Evolutionary conservation across 2,329 filamentous ascomycete species (phyloP).

Genomic region (Trichophaea hybrida): DNA sequence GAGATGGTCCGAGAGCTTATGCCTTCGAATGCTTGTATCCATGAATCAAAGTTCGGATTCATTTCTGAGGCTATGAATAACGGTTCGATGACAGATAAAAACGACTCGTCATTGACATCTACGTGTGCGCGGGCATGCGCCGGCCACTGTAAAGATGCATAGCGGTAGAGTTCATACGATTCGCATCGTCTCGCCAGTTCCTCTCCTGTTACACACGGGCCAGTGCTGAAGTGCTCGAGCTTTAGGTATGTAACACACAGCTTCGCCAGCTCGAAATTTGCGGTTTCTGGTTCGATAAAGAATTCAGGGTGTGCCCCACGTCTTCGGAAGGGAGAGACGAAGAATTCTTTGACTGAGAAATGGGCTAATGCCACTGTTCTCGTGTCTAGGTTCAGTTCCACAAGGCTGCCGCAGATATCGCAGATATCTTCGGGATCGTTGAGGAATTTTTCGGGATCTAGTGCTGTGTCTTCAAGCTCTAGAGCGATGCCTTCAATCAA

Average conservation of each 20-base stretch:
- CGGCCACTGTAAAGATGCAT: not conserved
- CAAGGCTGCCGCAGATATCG: slow-evolving; percentile 9
- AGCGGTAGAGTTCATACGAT: not conserved
- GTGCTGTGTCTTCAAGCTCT: slow-evolving; percentile 1
- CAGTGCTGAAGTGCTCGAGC: slow-evolving; percentile 4
- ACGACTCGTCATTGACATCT: not conserved
- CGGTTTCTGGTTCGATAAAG: not conserved
- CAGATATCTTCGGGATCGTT: slow-evolving; percentile 12
- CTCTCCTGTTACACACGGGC: not conserved
- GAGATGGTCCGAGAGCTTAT: no score
- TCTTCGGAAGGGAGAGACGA: not conserved
- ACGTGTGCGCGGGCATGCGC: not conserved
- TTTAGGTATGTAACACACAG: slow-evolving; percentile 8
- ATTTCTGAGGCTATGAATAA: not conserved
- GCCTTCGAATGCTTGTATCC: not conserved
- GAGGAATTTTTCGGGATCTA: slow-evolving; percentile 2
- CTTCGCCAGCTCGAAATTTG: slow-evolving; percentile 8
- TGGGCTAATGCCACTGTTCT: slow-evolving; percentile 2
- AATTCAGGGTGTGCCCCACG: not conserved
- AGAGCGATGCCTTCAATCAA: slow-evolving; percentile 21
- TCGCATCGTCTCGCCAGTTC: not conserved
- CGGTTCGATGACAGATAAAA: not conserved
- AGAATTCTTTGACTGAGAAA: slow-evolving; percentile 15
- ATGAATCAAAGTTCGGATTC: not conserved
- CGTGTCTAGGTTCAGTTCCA: not conserved